Percentiles rank a stretch among this genome's conserved stretches.
Evolutionary conservation across 2,329 filamentous ascomycete species (phyloP).

Genomic region (Lithohypha guttulata): DNA sequence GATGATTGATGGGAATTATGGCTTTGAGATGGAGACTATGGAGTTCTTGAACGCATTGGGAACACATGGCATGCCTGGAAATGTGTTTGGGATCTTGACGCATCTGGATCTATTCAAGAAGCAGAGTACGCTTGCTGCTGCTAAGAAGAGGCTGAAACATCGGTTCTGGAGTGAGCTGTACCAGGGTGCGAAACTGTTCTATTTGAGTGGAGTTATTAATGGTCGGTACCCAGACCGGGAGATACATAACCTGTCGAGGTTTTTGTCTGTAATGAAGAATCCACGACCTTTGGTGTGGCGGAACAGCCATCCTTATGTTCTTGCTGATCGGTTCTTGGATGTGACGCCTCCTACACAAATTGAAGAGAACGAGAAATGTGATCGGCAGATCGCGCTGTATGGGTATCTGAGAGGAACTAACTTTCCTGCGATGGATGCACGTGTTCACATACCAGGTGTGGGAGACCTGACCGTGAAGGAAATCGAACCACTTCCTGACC

Average conservation of each 20-base stretch:
- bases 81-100: constrained; percentile 93
- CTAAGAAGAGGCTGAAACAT: constrained; percentile 94
- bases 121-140: constrained; percentile 78
- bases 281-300: constrained; percentile 92
- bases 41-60: constrained; percentile 91
- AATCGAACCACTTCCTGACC: constrained; percentile 83
- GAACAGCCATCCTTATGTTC: constrained; percentile 86
- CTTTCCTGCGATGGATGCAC: constrained; percentile 72
- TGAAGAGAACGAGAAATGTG: constrained; percentile 78
- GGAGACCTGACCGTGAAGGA: constrained; percentile 75
- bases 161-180: constrained; percentile 95
- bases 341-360: constrained; percentile 87
- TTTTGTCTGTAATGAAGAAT: constrained; percentile 98
- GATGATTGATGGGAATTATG: constrained; percentile 98
- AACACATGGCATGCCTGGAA: constrained; percentile 95
- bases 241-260: constrained; percentile 87
- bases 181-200: constrained; percentile 93
- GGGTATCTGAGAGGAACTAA: constrained; percentile 93
- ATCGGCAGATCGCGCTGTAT: constrained; percentile 81
- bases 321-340: constrained; percentile 90
- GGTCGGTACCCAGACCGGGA: constrained; percentile 94
- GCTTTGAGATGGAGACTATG: constrained; percentile 99
- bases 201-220: constrained; percentile 91
- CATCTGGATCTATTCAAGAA: constrained; percentile 94
- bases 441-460: constrained; percentile 84